phyloP scores from a whole-genome alignment of 2,329 filamentous ascomycete genomes.

The Nemania sp. region DNA sequence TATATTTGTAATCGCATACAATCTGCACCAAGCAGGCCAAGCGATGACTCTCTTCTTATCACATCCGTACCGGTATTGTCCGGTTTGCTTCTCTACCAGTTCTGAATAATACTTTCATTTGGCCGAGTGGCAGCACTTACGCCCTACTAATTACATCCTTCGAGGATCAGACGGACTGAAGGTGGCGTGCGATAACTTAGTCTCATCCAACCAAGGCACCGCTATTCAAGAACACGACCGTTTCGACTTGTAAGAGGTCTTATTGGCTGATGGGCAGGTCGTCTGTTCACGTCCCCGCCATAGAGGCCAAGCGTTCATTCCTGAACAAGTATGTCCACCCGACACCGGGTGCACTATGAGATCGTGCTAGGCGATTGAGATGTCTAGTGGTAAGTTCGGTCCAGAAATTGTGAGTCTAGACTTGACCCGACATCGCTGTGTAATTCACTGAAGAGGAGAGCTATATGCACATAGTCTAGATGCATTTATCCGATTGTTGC shows the following conservation, averaged over 20 bases:
- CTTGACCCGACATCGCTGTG: constrained; percentile 19
- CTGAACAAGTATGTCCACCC: constrained; percentile 35
- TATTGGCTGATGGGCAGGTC: constrained; percentile 11
- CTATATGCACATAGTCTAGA: too few species aligned
- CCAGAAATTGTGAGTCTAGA: constrained; percentile 5
- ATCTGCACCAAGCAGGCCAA: background rate
- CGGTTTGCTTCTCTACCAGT: constrained; percentile 4
- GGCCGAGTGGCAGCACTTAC: background rate
- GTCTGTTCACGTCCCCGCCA: constrained; percentile 10
- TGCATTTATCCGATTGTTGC: too few species aligned
- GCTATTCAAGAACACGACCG: too few species aligned
- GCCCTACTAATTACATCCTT: constrained; percentile 2
- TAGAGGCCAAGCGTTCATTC: constrained; percentile 1
- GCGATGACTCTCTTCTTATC: background rate
- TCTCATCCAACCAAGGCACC: too few species aligned
- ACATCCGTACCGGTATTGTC: background rate
- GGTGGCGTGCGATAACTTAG: too few species aligned
- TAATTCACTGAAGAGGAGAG: too few species aligned
- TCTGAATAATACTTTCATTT: background rate
- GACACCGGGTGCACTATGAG: background rate
- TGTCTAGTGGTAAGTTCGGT: background rate
- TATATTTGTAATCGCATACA: too few species aligned
- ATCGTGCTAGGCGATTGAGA: background rate
- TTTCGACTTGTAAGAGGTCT: constrained; percentile 5
- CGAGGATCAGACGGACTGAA: constrained; percentile 3